Evolutionary conservation across 2,329 filamentous ascomycete genomes (phyloP).

Genomic region (Sarocladium oryzae): DNA sequence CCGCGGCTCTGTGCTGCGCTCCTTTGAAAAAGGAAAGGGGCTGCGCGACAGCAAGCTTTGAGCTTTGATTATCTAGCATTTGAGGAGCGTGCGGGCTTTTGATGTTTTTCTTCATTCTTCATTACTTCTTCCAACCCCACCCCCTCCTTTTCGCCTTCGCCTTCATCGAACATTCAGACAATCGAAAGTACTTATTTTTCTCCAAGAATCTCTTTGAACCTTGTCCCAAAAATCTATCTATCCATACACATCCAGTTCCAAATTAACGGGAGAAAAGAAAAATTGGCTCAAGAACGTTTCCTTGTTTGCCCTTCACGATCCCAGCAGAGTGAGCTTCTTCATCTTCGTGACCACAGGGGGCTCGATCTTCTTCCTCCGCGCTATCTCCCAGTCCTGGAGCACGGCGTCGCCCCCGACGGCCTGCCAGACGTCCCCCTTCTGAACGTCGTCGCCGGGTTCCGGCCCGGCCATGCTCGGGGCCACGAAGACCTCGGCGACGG

Average conservation of each 20-base stretch:
- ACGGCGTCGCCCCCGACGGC: slow-evolving; percentile 47
- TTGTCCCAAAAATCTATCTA: no score
- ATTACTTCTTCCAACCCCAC: no score
- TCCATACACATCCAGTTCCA: no score
- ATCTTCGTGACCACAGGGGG: slow-evolving; percentile 43
- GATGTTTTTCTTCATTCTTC: not conserved
- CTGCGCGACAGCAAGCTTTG: not conserved
- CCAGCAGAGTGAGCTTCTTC: slow-evolving; percentile 44
- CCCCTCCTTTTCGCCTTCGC: not conserved
- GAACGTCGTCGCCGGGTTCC: slow-evolving; percentile 14
- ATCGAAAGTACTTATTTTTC: no score
- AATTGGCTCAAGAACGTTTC: no score
- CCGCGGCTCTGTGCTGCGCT: not conserved
- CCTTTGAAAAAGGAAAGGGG: not conserved
- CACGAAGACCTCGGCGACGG: slow-evolving; percentile 65
- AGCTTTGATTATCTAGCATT: not conserved
- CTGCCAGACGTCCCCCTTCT: slow-evolving; percentile 22
- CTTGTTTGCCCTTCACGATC: slow-evolving; percentile 22
- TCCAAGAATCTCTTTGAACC: no score
- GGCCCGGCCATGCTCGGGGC: slow-evolving; percentile 13
- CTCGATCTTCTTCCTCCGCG: slow-evolving; percentile 36
- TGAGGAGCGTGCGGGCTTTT: slow-evolving; percentile 2
- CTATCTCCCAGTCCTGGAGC: slow-evolving; percentile 40
- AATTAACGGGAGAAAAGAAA: no score
- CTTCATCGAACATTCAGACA: not conserved